Conservation (phyloP, 2,329 filamentous ascomycete species). For the Colletotrichum endophyticum region DNA sequence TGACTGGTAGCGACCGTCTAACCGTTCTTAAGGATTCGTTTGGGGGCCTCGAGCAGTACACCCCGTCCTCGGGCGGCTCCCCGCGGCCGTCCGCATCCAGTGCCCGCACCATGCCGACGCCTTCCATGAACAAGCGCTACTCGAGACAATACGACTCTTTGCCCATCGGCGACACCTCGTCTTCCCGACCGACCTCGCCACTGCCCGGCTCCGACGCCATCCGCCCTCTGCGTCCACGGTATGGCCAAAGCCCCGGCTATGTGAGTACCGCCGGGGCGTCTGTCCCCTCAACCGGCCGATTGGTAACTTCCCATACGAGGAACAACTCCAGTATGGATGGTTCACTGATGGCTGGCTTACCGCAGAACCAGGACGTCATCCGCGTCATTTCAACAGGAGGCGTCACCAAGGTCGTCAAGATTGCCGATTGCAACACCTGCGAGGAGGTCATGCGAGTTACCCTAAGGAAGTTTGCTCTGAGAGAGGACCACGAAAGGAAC, state of each 20-base stretch:
- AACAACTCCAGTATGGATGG: slow-evolving; percentile 86
- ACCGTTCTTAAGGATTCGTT: slow-evolving; percentile 73
- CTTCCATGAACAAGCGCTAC: slow-evolving; percentile 65
- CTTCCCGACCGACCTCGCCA: slow-evolving; percentile 76
- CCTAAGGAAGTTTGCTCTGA: slow-evolving; percentile 83
- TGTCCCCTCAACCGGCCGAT: slow-evolving; percentile 66
- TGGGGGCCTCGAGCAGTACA: slow-evolving; percentile 73
- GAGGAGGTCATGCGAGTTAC: slow-evolving; percentile 94
- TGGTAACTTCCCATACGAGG: slow-evolving; percentile 73
- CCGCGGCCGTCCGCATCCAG: slow-evolving; percentile 64
- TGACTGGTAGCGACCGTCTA: slow-evolving; percentile 15
- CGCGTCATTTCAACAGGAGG: slow-evolving; percentile 92
- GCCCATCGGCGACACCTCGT: slow-evolving; percentile 46
- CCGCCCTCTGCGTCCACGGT: slow-evolving; percentile 60
- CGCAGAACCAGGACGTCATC: slow-evolving; percentile 86
- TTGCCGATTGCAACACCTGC: slow-evolving; percentile 87
- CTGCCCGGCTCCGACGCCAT: slow-evolving; percentile 58
- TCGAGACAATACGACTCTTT: slow-evolving; percentile 64
- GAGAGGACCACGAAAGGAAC: slow-evolving; percentile 90
- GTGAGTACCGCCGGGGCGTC: slow-evolving; percentile 58
- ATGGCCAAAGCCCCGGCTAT: slow-evolving; percentile 56
- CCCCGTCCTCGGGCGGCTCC: slow-evolving; percentile 65
- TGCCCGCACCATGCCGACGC: slow-evolving; percentile 39
- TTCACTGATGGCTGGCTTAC: slow-evolving; percentile 84
- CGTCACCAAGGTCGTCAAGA: slow-evolving; percentile 91